Conservation (phyloP, 164 flowering plant species). For the Nymphaea thermarum region DNA sequence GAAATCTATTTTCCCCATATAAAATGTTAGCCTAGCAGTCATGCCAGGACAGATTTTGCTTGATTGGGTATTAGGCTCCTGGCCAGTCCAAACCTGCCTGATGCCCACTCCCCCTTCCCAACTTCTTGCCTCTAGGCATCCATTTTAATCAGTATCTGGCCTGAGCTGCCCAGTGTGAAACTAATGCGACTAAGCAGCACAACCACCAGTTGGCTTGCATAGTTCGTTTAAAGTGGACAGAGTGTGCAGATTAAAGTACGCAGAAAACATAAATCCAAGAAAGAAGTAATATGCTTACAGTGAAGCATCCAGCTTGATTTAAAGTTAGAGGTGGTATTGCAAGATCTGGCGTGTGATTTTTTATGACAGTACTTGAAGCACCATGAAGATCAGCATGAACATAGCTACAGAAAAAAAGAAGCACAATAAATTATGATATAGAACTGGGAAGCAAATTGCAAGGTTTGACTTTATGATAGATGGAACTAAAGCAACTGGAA, state of each 20-base stretch:
- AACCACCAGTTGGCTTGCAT: no score
- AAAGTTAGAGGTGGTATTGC: conserved; percentile 87
- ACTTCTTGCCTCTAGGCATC: background rate
- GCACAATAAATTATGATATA: background rate
- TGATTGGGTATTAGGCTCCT: background rate
- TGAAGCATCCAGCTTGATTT: conserved; percentile 94
- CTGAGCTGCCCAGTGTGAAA: no score
- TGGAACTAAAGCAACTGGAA: background rate
- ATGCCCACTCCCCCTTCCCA: background rate
- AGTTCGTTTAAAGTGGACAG: no score
- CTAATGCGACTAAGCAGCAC: background rate
- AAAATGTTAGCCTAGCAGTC: no score
- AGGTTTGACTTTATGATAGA: background rate
- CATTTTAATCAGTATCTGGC: background rate
- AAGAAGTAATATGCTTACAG: conserved; percentile 45
- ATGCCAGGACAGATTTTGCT: background rate
- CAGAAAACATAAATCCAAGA: background rate
- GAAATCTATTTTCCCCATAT: no score
- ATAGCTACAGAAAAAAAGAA: conserved; percentile 44
- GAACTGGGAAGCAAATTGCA: background rate
- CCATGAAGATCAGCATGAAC: conserved; percentile 97
- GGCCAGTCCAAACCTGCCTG: background rate
- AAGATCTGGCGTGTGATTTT: conserved; percentile 82
- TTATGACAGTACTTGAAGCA: conserved; percentile 92
- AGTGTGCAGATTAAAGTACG: background rate